phyloP scores from a whole-genome alignment of 78 protist species.

The Guillardia theta region DNA sequence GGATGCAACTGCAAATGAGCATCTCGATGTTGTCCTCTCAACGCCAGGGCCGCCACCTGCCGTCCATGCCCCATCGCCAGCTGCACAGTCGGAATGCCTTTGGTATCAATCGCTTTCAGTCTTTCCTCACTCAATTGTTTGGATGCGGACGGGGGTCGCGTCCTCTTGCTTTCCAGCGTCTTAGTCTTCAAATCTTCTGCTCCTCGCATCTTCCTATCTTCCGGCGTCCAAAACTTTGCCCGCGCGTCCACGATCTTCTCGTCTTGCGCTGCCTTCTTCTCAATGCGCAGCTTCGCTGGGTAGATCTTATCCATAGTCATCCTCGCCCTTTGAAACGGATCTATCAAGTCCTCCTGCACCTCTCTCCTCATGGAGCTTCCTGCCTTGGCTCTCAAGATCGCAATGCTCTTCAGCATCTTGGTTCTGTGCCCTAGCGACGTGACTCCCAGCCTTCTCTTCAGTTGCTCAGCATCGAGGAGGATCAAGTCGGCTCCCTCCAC shows the following conservation, averaged over 20 bases:
- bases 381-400: background rate
- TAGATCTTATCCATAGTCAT: background rate
- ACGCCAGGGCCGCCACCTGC: no score
- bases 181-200: no score
- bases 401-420: background rate
- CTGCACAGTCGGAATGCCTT: no score
- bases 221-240: background rate
- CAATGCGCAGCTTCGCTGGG: background rate
- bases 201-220: background rate
- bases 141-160: no score
- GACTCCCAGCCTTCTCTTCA: background rate
- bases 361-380: background rate
- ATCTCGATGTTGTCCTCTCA: no score
- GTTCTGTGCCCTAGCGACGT: slow-evolving; percentile 2
- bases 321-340: background rate
- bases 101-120: no score
- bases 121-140: no score
- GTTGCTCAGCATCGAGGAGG: background rate
- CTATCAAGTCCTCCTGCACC: no score
- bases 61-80: no score
- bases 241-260: background rate
- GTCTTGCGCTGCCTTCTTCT: background rate
- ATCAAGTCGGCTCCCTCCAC: background rate
- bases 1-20: no score
- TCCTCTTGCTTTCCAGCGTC: no score